Evolutionary conservation across 2,329 filamentous ascomycete species (phyloP).

Genomic region (Sphaerulina musiva): DNA sequence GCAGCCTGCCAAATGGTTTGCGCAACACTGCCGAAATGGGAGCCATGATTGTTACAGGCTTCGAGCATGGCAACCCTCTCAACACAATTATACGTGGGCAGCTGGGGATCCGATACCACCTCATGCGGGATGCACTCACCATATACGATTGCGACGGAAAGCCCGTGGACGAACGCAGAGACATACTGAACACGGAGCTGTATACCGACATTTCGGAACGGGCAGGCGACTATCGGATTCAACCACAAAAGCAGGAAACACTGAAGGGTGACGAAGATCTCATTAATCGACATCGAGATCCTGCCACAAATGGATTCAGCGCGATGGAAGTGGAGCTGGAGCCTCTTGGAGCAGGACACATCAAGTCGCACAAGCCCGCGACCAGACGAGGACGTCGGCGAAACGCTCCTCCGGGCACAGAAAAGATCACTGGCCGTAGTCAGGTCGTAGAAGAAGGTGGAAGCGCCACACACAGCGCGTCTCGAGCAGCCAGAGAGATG

Average conservation of each 20-base stretch:
- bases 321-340: slow-evolving; percentile 32
- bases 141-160: slow-evolving; percentile 80
- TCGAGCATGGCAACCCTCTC: slow-evolving; percentile 88
- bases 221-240: slow-evolving; percentile 83
- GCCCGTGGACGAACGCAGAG: slow-evolving; percentile 69
- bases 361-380: slow-evolving; percentile 28
- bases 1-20: slow-evolving; percentile 48
- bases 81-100: slow-evolving; percentile 88
- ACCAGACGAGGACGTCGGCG: slow-evolving; percentile 31
- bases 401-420: slow-evolving; percentile 47
- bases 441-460: slow-evolving; percentile 66
- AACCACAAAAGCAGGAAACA: slow-evolving; percentile 60
- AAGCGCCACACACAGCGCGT: slow-evolving; percentile 64
- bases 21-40: slow-evolving; percentile 88
- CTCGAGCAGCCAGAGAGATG: slow-evolving; percentile 69
- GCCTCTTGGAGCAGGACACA: slow-evolving; percentile 28
- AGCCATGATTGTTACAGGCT: slow-evolving; percentile 96
- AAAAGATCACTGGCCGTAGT: slow-evolving; percentile 63
- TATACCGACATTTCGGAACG: slow-evolving; percentile 94
- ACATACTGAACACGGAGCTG: slow-evolving; percentile 78
- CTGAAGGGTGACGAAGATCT: slow-evolving; percentile 77
- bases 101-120: slow-evolving; percentile 77
- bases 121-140: slow-evolving; percentile 70
- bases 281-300: slow-evolving; percentile 77
- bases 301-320: slow-evolving; percentile 36